phyloP scores from a whole-genome alignment of 257 asterid genomes.

The Plantago elongata region DNA sequence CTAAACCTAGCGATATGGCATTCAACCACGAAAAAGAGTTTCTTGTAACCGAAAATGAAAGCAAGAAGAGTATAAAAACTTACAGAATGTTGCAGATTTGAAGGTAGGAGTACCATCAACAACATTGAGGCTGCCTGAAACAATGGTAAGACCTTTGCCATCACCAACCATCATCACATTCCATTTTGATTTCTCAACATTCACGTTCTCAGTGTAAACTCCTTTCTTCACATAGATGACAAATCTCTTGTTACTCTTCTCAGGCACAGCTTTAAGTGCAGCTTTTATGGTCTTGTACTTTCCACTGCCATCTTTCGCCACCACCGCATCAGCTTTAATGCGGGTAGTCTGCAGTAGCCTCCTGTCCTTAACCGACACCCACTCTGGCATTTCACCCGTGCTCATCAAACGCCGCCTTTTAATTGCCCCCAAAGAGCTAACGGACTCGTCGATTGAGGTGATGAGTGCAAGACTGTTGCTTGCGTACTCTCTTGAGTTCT shows the following conservation, averaged over 20 bases:
- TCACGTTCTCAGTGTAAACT: conserved; percentile 39
- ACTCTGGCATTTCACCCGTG: conserved; percentile 6
- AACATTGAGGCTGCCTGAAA: conserved; percentile 35
- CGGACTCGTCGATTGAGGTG: conserved; percentile 18
- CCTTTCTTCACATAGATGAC: conserved; percentile 45
- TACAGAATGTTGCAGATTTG: conserved; percentile 46
- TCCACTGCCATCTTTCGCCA: conserved; percentile 46
- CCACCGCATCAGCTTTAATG: conserved; percentile 39
- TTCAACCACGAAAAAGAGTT: background rate
- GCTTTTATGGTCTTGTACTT: conserved; percentile 33
- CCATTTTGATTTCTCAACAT: conserved; percentile 41
- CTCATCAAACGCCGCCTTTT: conserved; percentile 24
- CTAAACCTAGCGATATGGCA: background rate
- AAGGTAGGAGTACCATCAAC: conserved; percentile 50
- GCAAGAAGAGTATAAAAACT: background rate
- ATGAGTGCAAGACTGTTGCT: conserved; percentile 29
- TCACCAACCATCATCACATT: conserved; percentile 50
- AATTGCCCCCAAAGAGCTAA: conserved; percentile 12
- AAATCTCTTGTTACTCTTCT: conserved; percentile 32
- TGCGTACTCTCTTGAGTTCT: conserved; percentile 22
- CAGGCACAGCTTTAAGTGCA: conserved; percentile 43
- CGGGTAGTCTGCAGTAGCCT: conserved; percentile 23
- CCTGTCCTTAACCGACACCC: conserved; percentile 25
- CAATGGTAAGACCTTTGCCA: conserved; percentile 37
- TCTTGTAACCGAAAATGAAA: background rate